Percentiles rank a stretch among this genome's conserved stretches.
phyloP scores from a whole-genome alignment of 495 filamentous ascomycete species.

The Pseudomonodictys pantanalensis region DNA sequence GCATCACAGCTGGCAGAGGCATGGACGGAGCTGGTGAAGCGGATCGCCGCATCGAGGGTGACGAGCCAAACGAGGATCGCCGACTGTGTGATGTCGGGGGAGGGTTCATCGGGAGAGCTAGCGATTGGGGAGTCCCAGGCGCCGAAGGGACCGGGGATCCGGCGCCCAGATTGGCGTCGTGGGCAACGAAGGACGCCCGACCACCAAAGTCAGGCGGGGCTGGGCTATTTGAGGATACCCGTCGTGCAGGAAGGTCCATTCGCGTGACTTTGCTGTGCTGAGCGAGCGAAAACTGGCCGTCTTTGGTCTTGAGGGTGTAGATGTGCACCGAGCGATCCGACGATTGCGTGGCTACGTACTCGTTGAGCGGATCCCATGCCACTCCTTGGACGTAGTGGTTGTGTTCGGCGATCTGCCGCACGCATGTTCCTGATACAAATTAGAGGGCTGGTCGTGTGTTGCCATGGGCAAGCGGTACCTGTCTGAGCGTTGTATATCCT shows the following conservation, averaged over 20 bases:
- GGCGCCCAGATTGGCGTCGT: slow-evolving; percentile 55
- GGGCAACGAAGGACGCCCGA: slow-evolving; percentile 57
- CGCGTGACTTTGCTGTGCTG: slow-evolving; percentile 72
- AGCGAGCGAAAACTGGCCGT: slow-evolving; percentile 88
- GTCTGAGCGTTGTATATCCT: slow-evolving; percentile 94
- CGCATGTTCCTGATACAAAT: slow-evolving; percentile 64
- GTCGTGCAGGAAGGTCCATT: slow-evolving; percentile 85
- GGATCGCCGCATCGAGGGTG: slow-evolving; percentile 77
- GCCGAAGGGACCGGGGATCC: slow-evolving; percentile 87
- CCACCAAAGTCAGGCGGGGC: slow-evolving; percentile 75
- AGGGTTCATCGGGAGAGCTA: slow-evolving; percentile 94
- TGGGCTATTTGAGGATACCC: slow-evolving; percentile 89
- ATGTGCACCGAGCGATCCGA: slow-evolving; percentile 98
- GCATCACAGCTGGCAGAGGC: slow-evolving; percentile 94
- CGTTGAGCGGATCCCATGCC: slow-evolving; percentile 96
- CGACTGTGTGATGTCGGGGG: slow-evolving; percentile 88
- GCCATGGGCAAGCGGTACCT: slow-evolving; percentile 53
- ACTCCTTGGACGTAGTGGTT: slow-evolving; percentile 99
- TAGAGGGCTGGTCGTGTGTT: slow-evolving; percentile 3
- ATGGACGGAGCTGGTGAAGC: slow-evolving; percentile 94
- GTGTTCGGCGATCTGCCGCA: slow-evolving; percentile 97
- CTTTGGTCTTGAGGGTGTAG: slow-evolving; percentile 91
- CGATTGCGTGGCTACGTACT: slow-evolving; percentile 96
- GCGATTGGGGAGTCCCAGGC: slow-evolving; percentile 88
- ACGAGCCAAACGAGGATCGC: slow-evolving; percentile 91